phyloP scores from a whole-genome alignment of 2,329 filamentous ascomycete species.

The Phialocephala sp. region DNA sequence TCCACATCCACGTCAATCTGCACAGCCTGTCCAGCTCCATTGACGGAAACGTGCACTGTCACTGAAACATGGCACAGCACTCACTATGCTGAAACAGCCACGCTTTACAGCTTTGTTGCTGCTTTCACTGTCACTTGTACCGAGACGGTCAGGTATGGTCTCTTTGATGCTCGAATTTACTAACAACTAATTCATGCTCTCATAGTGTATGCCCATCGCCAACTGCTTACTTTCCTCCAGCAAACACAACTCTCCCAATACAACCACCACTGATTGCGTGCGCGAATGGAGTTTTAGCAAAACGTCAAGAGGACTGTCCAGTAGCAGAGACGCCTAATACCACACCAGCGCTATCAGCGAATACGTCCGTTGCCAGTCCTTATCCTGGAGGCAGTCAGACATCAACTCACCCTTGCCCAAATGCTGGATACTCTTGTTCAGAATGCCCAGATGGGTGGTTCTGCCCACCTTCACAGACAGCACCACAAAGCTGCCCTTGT shows the following conservation, averaged over 20 bases:
- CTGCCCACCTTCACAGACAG: conserved; percentile 29
- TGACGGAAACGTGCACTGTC: conserved; percentile 31
- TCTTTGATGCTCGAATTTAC: not conserved
- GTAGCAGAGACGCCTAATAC: not conserved
- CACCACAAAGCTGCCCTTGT: conserved; percentile 28
- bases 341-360: not conserved
- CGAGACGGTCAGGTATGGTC: conserved; percentile 31
- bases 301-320: conserved; percentile 25
- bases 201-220: conserved; percentile 22
- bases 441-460: conserved; percentile 33
- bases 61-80: conserved; percentile 39
- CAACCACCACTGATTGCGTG: conserved; percentile 20
- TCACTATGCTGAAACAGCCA: conserved; percentile 32
- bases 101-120: conserved; percentile 32
- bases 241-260: conserved; percentile 6
- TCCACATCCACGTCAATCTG: conserved; percentile 16
- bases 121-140: conserved; percentile 35
- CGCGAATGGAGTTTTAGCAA: conserved; percentile 24
- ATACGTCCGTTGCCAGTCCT: not conserved
- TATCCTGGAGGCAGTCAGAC: conserved; percentile 4
- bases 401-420: conserved; percentile 29
- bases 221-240: conserved; percentile 13
- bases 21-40: conserved; percentile 24
- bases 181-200: not conserved
- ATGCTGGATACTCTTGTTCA: conserved; percentile 29